These are phyloP conservation scores for Apostasia ramifera DNA, from an alignment of 106 monocot genomes.

Conservation along the genomic window DNA sequence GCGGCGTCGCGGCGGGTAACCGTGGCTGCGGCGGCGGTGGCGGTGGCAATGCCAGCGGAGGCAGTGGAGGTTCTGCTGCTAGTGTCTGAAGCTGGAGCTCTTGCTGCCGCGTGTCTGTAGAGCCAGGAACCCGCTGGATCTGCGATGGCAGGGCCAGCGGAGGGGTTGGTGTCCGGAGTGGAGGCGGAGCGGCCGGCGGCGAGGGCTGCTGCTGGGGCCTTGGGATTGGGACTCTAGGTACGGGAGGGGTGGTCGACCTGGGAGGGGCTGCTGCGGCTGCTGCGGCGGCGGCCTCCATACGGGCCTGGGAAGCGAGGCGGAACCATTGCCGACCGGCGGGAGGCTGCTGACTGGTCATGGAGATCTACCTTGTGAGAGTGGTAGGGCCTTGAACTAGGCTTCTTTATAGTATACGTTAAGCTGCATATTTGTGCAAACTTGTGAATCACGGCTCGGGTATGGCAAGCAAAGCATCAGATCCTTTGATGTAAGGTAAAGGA, in stretches of 20 bases:
- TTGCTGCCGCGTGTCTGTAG: neutral
- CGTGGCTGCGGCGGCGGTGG: neutral
- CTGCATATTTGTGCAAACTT: neutral
- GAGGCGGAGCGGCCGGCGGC: neutral
- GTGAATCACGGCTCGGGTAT: neutral
- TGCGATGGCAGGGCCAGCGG: neutral
- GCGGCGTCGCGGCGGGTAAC: neutral
- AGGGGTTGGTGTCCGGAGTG: neutral
- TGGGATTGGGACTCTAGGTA: too few species aligned
- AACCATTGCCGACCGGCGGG: slow-evolving; percentile 22
- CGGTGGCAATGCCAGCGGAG: neutral
- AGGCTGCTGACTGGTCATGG: slow-evolving; percentile 32
- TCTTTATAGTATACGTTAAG: neutral
- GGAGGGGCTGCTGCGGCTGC: neutral
- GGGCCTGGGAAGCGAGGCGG: slow-evolving; percentile 28
- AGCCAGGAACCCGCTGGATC: neutral
- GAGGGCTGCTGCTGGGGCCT: neutral
- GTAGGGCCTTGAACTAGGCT: neutral
- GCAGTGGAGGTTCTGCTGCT: neutral
- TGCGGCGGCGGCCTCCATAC: slow-evolving; percentile 5
- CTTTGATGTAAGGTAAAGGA: neutral
- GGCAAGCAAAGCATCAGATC: slow-evolving; percentile 4
- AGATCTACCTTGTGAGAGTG: neutral
- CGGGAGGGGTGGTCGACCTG: neutral
- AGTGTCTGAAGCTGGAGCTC: neutral